phyloP scores from a whole-genome alignment of 176 grass and related monocot species.

The Alopecurus myosuroides region DNA sequence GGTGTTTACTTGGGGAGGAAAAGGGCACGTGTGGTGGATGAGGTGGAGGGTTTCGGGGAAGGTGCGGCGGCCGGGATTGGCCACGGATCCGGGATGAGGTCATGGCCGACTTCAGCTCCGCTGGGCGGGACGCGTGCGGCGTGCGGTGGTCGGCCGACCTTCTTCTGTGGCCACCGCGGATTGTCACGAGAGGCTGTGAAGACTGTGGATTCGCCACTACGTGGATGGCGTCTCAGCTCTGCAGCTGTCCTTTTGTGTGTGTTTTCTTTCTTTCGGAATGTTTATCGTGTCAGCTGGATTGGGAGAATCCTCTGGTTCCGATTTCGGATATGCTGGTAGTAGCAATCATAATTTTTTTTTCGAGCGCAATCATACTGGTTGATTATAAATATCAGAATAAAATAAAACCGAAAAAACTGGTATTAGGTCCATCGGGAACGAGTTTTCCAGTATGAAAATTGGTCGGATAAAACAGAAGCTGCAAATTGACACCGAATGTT shows the following conservation, averaged over 20 bases:
- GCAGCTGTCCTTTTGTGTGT: neutral
- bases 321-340: no score
- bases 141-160: neutral
- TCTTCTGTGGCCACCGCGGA: neutral
- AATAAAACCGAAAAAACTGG: no score
- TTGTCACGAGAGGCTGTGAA: neutral
- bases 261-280: neutral
- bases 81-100: neutral
- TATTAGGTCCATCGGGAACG: no score
- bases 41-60: slow-evolving; percentile 23
- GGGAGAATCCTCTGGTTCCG: no score
- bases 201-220: neutral
- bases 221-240: neutral
- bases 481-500: no score
- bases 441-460: no score
- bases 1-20: neutral
- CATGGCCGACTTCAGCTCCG: slow-evolving; percentile 40
- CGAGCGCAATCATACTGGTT: no score
- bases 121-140: neutral
- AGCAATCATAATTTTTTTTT: no score
- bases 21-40: slow-evolving; percentile 40
- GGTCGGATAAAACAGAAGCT: no score
- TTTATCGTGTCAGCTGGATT: neutral
- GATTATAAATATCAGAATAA: no score
- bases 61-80: slow-evolving; percentile 18